A percentile compares a stretch with the other conserved stretches of the same genome.
These are phyloP conservation scores for Boechera retrofracta DNA, from an alignment of 345 rosid species.

Conservation along the genomic window DNA sequence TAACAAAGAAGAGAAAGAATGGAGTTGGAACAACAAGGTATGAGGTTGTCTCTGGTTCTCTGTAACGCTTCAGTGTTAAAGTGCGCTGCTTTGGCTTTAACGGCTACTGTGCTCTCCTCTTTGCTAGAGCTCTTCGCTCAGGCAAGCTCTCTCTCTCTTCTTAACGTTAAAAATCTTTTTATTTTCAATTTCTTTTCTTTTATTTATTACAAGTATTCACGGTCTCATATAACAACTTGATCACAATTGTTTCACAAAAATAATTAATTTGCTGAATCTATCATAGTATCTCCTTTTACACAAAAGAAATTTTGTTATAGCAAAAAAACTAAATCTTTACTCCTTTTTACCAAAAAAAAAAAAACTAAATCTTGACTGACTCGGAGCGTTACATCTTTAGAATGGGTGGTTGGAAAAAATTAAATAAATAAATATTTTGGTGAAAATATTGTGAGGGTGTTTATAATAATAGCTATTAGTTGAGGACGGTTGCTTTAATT, in stretches of 20 bases:
- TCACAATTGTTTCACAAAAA: neutral
- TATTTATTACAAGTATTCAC: slow-evolving; percentile 5
- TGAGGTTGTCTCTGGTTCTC: slow-evolving; percentile 27
- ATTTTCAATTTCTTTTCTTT: neutral
- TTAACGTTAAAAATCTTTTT: neutral
- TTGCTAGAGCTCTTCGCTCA: slow-evolving; percentile 50
- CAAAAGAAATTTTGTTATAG: neutral
- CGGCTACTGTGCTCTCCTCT: slow-evolving; percentile 50
- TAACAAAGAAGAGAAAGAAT: slow-evolving; percentile 17
- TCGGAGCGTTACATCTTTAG: slow-evolving; percentile 1
- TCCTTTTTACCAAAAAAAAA: neutral
- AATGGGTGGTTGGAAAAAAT: slow-evolving; percentile 43
- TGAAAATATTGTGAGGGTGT: slow-evolving; percentile 12
- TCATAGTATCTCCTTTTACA: neutral
- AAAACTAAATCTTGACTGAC: slow-evolving; percentile 39
- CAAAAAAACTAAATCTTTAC: slow-evolving; percentile 32
- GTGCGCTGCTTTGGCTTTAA: slow-evolving; percentile 58
- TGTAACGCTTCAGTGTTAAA: slow-evolving; percentile 43
- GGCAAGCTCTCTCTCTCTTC: slow-evolving; percentile 42
- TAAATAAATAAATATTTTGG: neutral
- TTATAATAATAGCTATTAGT: slow-evolving; percentile 35
- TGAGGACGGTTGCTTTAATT: slow-evolving; percentile 38
- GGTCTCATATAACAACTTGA: neutral
- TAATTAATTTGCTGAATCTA: neutral
- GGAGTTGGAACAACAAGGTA: slow-evolving; percentile 34